These are phyloP conservation scores for Solanum chaucha DNA, from an alignment of 257 asterid species.

Conservation along the genomic window DNA sequence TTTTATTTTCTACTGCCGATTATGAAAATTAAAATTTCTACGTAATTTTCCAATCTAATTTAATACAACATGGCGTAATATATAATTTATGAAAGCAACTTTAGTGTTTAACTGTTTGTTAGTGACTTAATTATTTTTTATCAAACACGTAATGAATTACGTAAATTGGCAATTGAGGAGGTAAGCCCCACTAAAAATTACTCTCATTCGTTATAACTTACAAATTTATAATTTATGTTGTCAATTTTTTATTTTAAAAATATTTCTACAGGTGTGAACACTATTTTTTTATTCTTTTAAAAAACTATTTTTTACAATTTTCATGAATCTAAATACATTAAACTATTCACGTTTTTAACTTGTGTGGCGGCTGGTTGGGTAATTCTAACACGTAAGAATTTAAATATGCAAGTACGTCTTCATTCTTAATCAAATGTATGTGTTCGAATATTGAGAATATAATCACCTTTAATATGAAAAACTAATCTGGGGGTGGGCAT, in stretches of 20 bases:
- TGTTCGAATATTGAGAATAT: neutral
- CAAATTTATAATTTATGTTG: neutral
- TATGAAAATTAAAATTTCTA: neutral
- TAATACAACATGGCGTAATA: neutral
- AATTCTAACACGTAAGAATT: neutral
- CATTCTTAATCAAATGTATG: neutral
- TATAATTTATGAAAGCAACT: neutral
- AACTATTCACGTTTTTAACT: neutral
- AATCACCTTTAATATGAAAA: neutral
- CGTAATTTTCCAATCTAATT: neutral
- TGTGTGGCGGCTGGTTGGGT: neutral
- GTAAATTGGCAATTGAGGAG: neutral
- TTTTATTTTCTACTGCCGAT: neutral
- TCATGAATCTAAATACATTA: neutral
- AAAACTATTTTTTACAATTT: neutral
- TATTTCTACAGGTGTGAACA: neutral
- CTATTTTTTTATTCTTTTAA: neutral
- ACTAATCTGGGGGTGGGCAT: neutral
- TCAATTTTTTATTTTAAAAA: neutral
- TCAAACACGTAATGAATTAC: neutral
- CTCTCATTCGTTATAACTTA: neutral
- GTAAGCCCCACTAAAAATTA: neutral
- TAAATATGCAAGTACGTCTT: neutral
- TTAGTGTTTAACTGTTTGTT: neutral
- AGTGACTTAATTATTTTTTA: neutral